phyloP scores from a whole-genome alignment of 352 stramenopile species.

The Phytophthora megakarya region DNA sequence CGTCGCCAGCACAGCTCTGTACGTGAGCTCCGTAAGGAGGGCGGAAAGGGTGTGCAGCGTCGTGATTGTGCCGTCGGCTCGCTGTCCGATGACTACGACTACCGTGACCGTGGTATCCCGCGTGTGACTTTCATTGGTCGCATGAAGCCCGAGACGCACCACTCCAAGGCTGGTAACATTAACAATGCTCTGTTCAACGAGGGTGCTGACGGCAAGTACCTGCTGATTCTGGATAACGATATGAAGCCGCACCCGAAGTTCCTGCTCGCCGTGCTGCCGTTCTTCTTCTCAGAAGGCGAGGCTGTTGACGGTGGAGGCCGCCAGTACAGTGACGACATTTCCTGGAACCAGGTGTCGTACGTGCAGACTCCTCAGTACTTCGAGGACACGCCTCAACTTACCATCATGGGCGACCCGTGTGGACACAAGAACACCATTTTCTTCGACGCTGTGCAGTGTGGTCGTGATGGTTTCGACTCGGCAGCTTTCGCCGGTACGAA shows the following conservation, averaged over 20 bases:
- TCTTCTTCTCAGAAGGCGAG: conserved; percentile 91
- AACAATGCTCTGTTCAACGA: conserved; percentile 92
- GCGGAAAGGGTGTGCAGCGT: conserved; percentile 79
- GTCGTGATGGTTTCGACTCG: conserved; percentile 88
- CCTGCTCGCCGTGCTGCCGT: conserved; percentile 81
- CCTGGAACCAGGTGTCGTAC: conserved; percentile 90
- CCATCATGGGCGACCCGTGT: conserved; percentile 87
- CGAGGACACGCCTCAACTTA: conserved; percentile 82
- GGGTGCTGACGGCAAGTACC: conserved; percentile 87
- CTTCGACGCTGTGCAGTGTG: conserved; percentile 89
- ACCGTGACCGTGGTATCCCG: conserved; percentile 87
- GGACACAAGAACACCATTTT: conserved; percentile 92
- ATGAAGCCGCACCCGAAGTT: conserved; percentile 93
- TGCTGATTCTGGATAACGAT: conserved; percentile 93
- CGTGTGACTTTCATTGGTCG: conserved; percentile 87
- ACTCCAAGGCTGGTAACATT: conserved; percentile 93
- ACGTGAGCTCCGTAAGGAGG: conserved; percentile 82
- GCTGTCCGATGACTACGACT: conserved; percentile 90
- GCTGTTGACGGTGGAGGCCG: conserved; percentile 81
- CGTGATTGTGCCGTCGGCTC: conserved; percentile 87
- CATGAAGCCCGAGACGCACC: conserved; percentile 89
- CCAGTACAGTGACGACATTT: conserved; percentile 90
- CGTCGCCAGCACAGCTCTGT: conserved; percentile 87
- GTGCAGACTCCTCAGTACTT: conserved; percentile 92
- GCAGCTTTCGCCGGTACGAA: conserved; percentile 90